phyloP scores from a whole-genome alignment of 2,329 filamentous ascomycete genomes.

The Emmonsia crescens region DNA sequence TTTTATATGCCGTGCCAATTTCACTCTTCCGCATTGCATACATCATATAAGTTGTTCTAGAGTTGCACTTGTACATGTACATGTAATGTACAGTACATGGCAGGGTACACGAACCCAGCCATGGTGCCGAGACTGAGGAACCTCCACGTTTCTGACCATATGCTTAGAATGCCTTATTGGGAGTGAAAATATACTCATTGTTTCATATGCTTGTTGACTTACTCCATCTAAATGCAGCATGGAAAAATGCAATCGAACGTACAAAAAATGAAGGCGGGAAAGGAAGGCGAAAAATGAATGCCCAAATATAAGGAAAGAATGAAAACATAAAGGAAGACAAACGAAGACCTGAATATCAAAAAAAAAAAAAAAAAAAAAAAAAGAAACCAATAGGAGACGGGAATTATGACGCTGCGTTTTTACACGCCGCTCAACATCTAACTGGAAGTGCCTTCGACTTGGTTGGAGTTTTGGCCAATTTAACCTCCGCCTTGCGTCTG shows the following conservation, averaged over 20 bases:
- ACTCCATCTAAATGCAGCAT: neutral
- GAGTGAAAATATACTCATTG: neutral
- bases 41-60: neutral
- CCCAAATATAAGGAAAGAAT: neutral
- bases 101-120: neutral
- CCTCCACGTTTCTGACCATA: neutral
- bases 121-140: neutral
- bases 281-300: neutral
- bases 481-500: conserved; percentile 37
- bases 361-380: neutral
- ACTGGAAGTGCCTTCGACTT: conserved; percentile 9
- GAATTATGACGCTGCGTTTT: too few species aligned
- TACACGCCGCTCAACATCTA: conserved; percentile 3
- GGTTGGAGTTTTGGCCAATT: conserved; percentile 25
- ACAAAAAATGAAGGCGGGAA: neutral
- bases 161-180: neutral
- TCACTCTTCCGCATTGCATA: neutral
- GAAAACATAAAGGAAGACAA: neutral
- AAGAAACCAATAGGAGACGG: neutral
- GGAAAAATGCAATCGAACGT: neutral
- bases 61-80: neutral
- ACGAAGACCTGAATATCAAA: too few species aligned
- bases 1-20: neutral
- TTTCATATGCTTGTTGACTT: neutral
- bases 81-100: neutral